A percentile compares a stretch with the other conserved stretches of the same genome.
Conservation (phyloP, 2,329 filamentous ascomycete species). For the Botrytis medusae region DNA sequence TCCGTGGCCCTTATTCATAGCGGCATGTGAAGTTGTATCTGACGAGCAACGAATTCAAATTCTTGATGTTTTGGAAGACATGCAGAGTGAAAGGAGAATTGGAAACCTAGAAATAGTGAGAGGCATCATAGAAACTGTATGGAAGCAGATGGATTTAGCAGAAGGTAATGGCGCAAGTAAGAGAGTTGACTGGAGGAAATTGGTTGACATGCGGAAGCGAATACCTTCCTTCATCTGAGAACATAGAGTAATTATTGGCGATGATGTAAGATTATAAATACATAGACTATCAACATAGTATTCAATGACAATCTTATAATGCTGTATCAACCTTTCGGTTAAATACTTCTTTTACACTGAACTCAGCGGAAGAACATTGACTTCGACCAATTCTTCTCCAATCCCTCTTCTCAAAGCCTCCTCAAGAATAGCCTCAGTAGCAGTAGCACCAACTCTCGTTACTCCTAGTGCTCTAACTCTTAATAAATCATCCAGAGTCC, state of each 20-base stretch:
- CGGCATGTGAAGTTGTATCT: slow-evolving; percentile 47
- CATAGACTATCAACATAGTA: neutral
- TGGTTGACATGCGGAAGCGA: slow-evolving; percentile 17
- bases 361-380: slow-evolving; percentile 24
- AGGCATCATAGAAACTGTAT: slow-evolving; percentile 46
- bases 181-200: slow-evolving; percentile 21
- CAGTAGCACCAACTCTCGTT: slow-evolving; percentile 55
- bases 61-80: slow-evolving; percentile 44
- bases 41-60: slow-evolving; percentile 46
- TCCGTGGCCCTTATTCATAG: slow-evolving; percentile 51
- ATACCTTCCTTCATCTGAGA: slow-evolving; percentile 22
- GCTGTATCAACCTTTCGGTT: neutral
- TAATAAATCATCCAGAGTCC: slow-evolving; percentile 56
- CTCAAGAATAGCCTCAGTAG: slow-evolving; percentile 54
- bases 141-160: slow-evolving; percentile 48
- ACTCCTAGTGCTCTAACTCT: slow-evolving; percentile 55
- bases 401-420: slow-evolving; percentile 55
- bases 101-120: slow-evolving; percentile 48
- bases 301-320: neutral
- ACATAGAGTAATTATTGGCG: slow-evolving; percentile 15
- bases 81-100: slow-evolving; percentile 46
- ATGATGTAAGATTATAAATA: neutral
- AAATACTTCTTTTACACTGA: neutral
- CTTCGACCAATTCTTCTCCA: slow-evolving; percentile 27
- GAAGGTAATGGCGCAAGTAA: neutral